Evolutionary conservation across 225 moss, liverwort and hornwort species (phyloP), one percentile per base, ranked within the genome.

Genomic region (Thuidium tamariscinum): DNA sequence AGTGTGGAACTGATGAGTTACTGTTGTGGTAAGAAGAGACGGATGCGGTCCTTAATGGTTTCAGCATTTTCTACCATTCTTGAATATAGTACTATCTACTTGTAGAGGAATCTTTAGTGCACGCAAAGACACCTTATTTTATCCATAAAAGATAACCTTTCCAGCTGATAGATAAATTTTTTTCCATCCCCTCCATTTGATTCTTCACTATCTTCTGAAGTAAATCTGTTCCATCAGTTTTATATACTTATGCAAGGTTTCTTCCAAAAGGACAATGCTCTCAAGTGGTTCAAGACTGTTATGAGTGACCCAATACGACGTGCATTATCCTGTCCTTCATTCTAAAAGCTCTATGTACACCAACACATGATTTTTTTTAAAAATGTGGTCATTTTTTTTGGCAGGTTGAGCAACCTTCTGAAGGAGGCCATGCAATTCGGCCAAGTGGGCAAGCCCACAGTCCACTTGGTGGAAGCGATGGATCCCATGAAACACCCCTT

Each of bases 401-500:
- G 60, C 36, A 92, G 91, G 84, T 89, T 92, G 74, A 89, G 86
- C 76, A 32, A 69, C n/a, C 39, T 88, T 76, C 74, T 90, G 74
- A 90, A 82, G 59, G 89, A 83, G 49, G 91, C 93, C 67, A 90
- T 93, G 93, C 81, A 84, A 71, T 25, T 86, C 27, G 91, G 93
- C 17, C 91, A 91, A 89, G 87, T 85, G 18, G 87, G 91, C 48
- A 90, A 89, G 64, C 91, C 93, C 15, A 86, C 77, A 13, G 79
- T 92, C 16, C 93, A 93, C 82, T 80, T 93, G 76, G 88, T 93
- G 51, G 83, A 90, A 77, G n/a, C 86, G 36, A 87, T 87, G 87
- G 88, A 67, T 20, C 14, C 57, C 39, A 61, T 91, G 79, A 12
- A 67, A 4, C 89, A 36, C 11, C 82, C 89, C 44, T 93, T 93